A percentile compares a stretch with the other conserved stretches of the same genome.
These are phyloP conservation scores for Backusella tuberculispora DNA, from an alignment of 192 early-diverging fungal species.

Conservation along the genomic window DNA sequence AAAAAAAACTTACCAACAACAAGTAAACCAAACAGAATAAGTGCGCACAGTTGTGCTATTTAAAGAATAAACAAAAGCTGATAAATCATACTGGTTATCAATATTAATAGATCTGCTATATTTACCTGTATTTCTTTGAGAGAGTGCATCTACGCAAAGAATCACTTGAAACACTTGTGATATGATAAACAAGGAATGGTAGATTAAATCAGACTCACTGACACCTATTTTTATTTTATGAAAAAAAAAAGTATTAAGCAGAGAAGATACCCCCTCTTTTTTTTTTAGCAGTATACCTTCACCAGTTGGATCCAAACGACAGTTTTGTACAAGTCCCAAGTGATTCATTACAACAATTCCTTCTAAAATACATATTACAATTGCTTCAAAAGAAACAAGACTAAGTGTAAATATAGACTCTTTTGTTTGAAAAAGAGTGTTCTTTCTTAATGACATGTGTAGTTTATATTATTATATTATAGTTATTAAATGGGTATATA, in stretches of 20 bases:
- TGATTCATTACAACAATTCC: constrained; percentile 36
- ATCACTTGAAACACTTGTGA: constrained; percentile 43
- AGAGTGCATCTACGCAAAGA: constrained; percentile 40
- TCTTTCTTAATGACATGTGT: constrained; percentile 11
- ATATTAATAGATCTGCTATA: not conserved
- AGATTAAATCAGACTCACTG: constrained; percentile 46
- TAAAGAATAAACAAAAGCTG: not conserved
- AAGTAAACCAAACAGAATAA: constrained; percentile 39
- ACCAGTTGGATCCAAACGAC: constrained; percentile 22
- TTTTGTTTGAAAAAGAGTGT: constrained; percentile 29
- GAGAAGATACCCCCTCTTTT: not conserved
- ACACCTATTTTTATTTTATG: constrained; percentile 30
- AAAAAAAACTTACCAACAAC: constrained; percentile 40
- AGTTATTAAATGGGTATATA: too few species aligned
- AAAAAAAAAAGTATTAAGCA: too few species aligned
- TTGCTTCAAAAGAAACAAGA: constrained; percentile 31
- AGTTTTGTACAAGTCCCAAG: constrained; percentile 36
- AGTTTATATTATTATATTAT: not conserved
- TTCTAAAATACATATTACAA: constrained; percentile 39
- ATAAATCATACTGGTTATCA: not conserved
- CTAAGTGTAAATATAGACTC: constrained; percentile 32
- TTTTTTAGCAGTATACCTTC: constrained; percentile 24
- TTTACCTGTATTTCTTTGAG: constrained; percentile 43
- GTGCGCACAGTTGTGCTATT: constrained; percentile 38
- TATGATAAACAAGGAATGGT: constrained; percentile 45